Percentiles rank a stretch among this genome's conserved stretches.
Evolutionary conservation across 2,329 filamentous ascomycete species (phyloP).

Genomic region (Fusarium graminum): DNA sequence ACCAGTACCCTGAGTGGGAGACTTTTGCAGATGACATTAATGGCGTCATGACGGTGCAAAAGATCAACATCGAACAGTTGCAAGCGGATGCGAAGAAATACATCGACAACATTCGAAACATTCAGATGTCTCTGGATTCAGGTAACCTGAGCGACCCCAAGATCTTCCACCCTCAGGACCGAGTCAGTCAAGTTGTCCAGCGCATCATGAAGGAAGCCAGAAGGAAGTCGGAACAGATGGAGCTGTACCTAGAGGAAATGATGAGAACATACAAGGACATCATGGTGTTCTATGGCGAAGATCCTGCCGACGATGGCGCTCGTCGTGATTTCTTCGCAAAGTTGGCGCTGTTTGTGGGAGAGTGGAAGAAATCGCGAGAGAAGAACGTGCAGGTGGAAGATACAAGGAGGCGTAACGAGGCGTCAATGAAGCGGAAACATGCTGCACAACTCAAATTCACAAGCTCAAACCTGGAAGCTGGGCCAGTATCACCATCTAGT

Average conservation of each 20-base stretch:
- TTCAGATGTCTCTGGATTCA: conserved; percentile 90
- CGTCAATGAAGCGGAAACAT: conserved; percentile 91
- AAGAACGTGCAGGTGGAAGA: conserved; percentile 92
- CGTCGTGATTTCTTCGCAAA: conserved; percentile 95
- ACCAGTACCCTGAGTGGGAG: conserved; percentile 97
- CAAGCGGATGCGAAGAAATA: conserved; percentile 89
- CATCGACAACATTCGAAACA: conserved; percentile 93
- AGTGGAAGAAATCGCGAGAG: conserved; percentile 96
- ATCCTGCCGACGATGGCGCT: conserved; percentile 91
- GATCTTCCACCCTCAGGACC: conserved; percentile 97
- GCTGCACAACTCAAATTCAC: conserved; percentile 71
- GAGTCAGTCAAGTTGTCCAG: conserved; percentile 91
- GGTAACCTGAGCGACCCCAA: conserved; percentile 96
- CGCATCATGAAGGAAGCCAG: conserved; percentile 96
- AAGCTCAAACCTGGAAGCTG: conserved; percentile 64
- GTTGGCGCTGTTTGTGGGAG: conserved; percentile 86
- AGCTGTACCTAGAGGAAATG: conserved; percentile 95
- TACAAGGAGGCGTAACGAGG: conserved; percentile 85
- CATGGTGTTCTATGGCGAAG: conserved; percentile 96
- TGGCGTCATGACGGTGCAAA: conserved; percentile 82
- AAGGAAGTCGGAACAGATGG: conserved; percentile 95
- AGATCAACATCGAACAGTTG: conserved; percentile 95
- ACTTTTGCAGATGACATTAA: conserved; percentile 86
- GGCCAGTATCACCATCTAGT: conserved; percentile 74
- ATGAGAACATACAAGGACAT: conserved; percentile 91